Evolutionary conservation across 2,329 filamentous ascomycete species (phyloP).

Genomic region (Clarireedia paspali): DNA sequence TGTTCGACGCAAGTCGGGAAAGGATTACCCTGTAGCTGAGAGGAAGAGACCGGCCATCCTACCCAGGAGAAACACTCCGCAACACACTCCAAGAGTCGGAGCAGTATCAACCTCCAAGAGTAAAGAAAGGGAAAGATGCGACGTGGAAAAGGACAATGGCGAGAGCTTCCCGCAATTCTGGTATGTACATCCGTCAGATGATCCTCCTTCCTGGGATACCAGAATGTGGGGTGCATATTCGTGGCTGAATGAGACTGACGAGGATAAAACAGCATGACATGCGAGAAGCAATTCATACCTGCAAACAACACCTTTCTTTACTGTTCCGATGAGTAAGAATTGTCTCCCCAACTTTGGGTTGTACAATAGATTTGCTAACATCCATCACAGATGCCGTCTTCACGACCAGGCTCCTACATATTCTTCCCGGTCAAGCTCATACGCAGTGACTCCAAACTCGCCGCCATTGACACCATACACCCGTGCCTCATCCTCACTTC

Average conservation of each 20-base stretch:
- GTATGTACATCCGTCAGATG: conserved; percentile 32
- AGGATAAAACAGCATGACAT: conserved; percentile 47
- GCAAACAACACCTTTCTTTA: conserved; percentile 50
- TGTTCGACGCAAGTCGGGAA: neutral
- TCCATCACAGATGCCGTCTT: conserved; percentile 20
- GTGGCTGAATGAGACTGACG: conserved; percentile 16
- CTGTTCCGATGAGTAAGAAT: conserved; percentile 54
- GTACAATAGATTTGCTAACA: neutral
- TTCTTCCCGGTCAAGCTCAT: conserved; percentile 15
- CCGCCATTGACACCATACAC: conserved; percentile 28
- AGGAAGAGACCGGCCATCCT: conserved; percentile 22
- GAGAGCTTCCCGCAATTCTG: conserved; percentile 60
- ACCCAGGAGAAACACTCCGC: conserved; percentile 17
- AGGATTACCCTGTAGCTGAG: conserved; percentile 9
- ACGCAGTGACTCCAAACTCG: conserved; percentile 21
- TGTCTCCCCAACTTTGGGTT: neutral
- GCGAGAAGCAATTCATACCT: conserved; percentile 58
- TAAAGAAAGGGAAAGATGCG: conserved; percentile 17
- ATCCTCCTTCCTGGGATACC: neutral
- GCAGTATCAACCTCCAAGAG: conserved; percentile 2
- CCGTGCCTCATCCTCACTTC: conserved; percentile 30
- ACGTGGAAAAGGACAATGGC: conserved; percentile 37
- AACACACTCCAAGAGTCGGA: conserved; percentile 14
- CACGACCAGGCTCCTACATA: conserved; percentile 22
- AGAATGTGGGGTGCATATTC: conserved; percentile 21